Percentiles rank a stretch among this genome's conserved stretches.
phyloP scores from a whole-genome alignment of 805 yeast species.

The Metschnikowia gelsemii region DNA sequence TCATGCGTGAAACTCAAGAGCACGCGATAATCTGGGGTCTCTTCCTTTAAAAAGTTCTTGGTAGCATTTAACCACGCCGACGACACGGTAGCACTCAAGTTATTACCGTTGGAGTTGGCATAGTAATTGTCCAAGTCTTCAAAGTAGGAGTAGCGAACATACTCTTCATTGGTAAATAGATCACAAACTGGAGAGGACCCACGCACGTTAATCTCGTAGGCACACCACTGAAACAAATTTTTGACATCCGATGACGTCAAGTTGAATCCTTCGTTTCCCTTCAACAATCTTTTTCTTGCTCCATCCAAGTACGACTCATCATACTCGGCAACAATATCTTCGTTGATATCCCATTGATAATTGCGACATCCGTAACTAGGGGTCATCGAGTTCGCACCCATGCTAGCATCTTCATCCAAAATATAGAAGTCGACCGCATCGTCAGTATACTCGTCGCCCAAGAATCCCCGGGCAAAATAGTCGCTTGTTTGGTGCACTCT shows the following conservation, averaged over 20 bases:
- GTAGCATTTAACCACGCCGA: constrained; percentile 52
- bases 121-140: constrained; percentile 61
- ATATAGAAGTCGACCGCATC: constrained; percentile 36
- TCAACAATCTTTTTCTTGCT: constrained; percentile 57
- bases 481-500: constrained; percentile 57
- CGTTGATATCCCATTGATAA: constrained; percentile 30
- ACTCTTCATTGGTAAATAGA: constrained; percentile 66
- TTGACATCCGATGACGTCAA: constrained; percentile 53
- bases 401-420: constrained; percentile 45
- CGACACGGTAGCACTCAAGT: constrained; percentile 58
- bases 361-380: constrained; percentile 48
- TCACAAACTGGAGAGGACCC: constrained; percentile 69
- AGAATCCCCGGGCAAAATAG: constrained; percentile 59
- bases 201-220: constrained; percentile 67
- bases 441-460: constrained; percentile 42
- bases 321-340: constrained; percentile 26
- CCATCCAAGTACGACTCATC: constrained; percentile 46
- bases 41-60: constrained; percentile 46
- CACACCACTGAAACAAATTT: constrained; percentile 61
- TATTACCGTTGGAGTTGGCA: constrained; percentile 63
- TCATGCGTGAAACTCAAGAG: constrained; percentile 78
- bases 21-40: constrained; percentile 46
- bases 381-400: constrained; percentile 62
- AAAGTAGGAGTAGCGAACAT: constrained; percentile 59
- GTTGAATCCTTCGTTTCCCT: constrained; percentile 52